Conservation (phyloP, 2,329 filamentous ascomycete species). For the Aspergillus sp. region DNA sequence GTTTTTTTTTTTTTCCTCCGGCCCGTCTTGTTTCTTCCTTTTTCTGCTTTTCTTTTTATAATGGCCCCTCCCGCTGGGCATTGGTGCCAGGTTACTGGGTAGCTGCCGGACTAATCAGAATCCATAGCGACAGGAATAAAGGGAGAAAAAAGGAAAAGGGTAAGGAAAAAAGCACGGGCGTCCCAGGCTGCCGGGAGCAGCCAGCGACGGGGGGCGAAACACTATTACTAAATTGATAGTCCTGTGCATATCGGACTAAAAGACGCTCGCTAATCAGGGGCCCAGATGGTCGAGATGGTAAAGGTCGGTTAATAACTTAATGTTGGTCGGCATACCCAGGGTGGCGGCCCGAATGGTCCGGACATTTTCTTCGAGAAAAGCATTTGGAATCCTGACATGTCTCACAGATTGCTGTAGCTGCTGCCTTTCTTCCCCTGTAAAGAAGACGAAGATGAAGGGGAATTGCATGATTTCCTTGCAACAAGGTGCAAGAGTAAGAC, state of each 20-base stretch:
- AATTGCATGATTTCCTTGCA: background rate
- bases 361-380: background rate
- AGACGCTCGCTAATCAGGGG: constrained; percentile 4
- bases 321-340: background rate
- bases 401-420: background rate
- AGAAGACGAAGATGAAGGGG: too few relatives aligned
- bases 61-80: background rate
- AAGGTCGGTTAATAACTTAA: background rate
- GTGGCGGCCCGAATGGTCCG: background rate
- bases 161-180: constrained; percentile 20
- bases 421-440: too few relatives aligned
- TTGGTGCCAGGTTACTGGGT: background rate
- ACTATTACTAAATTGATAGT: background rate
- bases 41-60: background rate
- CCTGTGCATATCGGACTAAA: background rate
- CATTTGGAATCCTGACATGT: background rate
- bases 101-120: background rate
- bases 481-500: background rate
- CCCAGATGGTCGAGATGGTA: background rate
- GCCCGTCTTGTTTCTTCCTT: background rate
- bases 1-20: background rate
- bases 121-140: background rate
- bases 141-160: background rate
- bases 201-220: constrained; percentile 1
- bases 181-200: constrained; percentile 23